Evolutionary conservation across 768 basidiomycete genomes (phyloP).

Genomic region (Mycena vulgaris): DNA sequence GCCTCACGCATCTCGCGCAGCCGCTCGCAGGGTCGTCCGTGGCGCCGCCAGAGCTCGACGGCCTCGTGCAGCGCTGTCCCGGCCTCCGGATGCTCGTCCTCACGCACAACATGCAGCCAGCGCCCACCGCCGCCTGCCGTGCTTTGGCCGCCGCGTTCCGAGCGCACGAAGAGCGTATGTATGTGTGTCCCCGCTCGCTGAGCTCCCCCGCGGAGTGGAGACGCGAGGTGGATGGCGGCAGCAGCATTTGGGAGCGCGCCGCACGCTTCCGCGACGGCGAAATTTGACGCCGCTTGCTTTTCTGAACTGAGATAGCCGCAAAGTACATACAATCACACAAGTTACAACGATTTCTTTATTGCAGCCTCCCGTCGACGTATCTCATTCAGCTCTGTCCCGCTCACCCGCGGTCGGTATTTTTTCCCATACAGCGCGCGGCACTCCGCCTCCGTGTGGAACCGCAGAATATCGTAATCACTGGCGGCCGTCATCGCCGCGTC

Average conservation of each 20-base stretch:
- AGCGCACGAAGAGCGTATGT: background rate
- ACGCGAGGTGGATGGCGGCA: constrained; percentile 1
- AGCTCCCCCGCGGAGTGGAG: background rate
- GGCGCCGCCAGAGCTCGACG: background rate
- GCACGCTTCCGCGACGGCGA: constrained; percentile 1
- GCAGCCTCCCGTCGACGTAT: constrained; percentile 40
- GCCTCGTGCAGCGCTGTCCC: background rate
- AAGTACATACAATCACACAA: too few relatives aligned
- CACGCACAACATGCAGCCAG: background rate
- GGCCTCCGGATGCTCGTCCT: constrained; percentile 7
- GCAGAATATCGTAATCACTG: constrained; percentile 49
- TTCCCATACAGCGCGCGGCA: constrained; percentile 41
- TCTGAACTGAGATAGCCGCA: too few relatives aligned
- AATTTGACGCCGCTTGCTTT: too few relatives aligned
- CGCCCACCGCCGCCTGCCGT: too few relatives aligned
- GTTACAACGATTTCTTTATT: too few relatives aligned
- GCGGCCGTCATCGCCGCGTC: constrained; percentile 48
- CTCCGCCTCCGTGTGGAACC: constrained; percentile 47
- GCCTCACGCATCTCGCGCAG: constrained; percentile 1
- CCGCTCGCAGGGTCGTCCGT: background rate
- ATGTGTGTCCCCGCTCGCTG: background rate
- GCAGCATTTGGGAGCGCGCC: constrained; percentile 11
- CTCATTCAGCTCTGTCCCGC: constrained; percentile 48
- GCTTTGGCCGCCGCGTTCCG: background rate
- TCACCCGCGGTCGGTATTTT: constrained; percentile 41